phyloP scores from a whole-genome alignment of 2,329 filamentous ascomycete species.

The Colletotrichum sp. region DNA sequence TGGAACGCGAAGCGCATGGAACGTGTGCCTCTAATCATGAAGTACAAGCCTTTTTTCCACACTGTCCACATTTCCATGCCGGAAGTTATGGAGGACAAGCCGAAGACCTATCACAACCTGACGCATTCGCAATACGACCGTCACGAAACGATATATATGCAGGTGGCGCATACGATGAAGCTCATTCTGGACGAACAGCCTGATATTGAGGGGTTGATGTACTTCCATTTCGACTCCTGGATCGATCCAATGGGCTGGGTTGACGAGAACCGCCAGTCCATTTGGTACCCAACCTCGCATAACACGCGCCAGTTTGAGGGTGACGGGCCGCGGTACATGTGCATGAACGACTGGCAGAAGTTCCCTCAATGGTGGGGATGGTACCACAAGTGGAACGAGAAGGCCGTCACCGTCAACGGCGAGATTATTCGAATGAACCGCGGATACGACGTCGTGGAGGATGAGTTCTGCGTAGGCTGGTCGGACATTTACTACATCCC shows the following conservation, averaged over 20 bases:
- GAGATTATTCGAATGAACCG: not conserved
- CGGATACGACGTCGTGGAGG: conserved; percentile 4
- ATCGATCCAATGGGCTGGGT: conserved; percentile 32
- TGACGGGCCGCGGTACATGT: conserved; percentile 24
- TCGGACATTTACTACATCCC: conserved; percentile 38
- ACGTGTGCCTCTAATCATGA: conserved; percentile 28
- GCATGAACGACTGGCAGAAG: conserved; percentile 25
- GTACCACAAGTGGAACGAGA: conserved; percentile 14
- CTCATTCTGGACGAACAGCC: conserved; percentile 29
- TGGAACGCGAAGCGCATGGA: conserved; percentile 31
- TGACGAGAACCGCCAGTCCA: conserved; percentile 28
- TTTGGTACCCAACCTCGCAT: conserved; percentile 29
- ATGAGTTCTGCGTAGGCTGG: conserved; percentile 36
- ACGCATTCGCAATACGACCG: conserved; percentile 30
- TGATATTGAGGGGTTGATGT: conserved; percentile 31
- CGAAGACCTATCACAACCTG: conserved; percentile 24
- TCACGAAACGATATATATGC: conserved; percentile 24
- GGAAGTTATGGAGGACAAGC: conserved; percentile 15
- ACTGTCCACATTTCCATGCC: conserved; percentile 32
- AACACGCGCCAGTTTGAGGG: conserved; percentile 13
- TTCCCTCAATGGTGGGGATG: conserved; percentile 27
- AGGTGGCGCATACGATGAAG: conserved; percentile 33
- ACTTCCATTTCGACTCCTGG: conserved; percentile 38
- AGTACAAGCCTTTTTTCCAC: conserved; percentile 35
- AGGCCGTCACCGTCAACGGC: conserved; percentile 19